Evolutionary conservation across 192 early-diverging fungal species (phyloP).

Genomic region (Backusella australiensis): DNA sequence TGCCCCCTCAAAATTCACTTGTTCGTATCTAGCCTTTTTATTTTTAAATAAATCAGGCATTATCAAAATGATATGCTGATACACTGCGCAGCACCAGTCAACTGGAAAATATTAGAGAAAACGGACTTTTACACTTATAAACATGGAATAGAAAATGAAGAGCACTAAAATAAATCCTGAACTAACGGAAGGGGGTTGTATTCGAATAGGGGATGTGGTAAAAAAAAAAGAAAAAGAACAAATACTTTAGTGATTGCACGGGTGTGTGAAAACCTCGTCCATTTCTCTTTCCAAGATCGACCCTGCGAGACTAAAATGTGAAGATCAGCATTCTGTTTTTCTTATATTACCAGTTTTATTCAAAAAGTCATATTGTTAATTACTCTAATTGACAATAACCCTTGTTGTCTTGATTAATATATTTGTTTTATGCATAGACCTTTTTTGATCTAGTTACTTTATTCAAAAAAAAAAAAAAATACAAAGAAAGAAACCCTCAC

Average conservation of each 20-base stretch:
- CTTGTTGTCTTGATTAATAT: conserved; percentile 12
- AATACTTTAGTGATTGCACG: background rate
- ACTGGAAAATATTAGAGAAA: background rate
- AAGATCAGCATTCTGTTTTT: conserved; percentile 10
- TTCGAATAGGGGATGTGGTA: background rate
- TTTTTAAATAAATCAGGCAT: background rate
- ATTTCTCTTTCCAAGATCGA: background rate
- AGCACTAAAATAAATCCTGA: background rate
- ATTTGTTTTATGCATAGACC: background rate
- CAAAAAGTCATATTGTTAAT: conserved; percentile 15
- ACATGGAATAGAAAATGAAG: background rate
- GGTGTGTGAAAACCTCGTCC: background rate
- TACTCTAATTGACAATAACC: conserved; percentile 15
- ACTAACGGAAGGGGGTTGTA: background rate
- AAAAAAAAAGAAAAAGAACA: background rate
- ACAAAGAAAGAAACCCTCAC: background rate
- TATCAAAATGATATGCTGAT: conserved; percentile 3
- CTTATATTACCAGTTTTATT: background rate
- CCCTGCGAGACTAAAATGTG: background rate
- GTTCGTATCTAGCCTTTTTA: background rate
- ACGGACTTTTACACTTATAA: background rate
- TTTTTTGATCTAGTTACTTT: conserved; percentile 9
- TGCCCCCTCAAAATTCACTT: conserved; percentile 1
- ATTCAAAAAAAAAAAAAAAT: background rate
- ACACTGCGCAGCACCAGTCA: background rate